phyloP scores from a whole-genome alignment of 2,329 filamentous ascomycete genomes.

The Apiospora kogelbergensis region DNA sequence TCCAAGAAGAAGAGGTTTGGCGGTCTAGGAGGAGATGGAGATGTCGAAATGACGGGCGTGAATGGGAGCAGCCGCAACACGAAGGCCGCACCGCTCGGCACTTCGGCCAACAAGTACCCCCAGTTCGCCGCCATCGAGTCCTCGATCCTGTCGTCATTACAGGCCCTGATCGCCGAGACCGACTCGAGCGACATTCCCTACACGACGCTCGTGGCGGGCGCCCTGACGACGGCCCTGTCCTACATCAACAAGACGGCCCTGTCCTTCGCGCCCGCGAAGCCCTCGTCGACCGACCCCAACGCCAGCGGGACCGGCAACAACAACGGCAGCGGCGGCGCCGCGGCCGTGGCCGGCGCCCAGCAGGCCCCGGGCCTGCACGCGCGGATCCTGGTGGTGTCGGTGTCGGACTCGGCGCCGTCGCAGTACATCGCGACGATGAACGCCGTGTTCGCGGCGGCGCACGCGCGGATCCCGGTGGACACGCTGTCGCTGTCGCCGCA shows the following conservation, averaged over 20 bases:
- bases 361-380: constrained; percentile 60
- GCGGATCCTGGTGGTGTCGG: constrained; percentile 86
- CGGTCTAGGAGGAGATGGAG: constrained; percentile 40
- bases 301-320: constrained; percentile 27
- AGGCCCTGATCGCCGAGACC: constrained; percentile 70
- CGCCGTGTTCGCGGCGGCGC: constrained; percentile 90
- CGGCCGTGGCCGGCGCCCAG: constrained; percentile 31
- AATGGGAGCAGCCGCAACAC: constrained; percentile 21
- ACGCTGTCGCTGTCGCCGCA: constrained; percentile 72
- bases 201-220: constrained; percentile 87
- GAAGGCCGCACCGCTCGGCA: constrained; percentile 28
- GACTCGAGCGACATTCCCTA: constrained; percentile 65
- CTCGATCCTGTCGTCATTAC: constrained; percentile 73
- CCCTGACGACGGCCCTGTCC: constrained; percentile 82
- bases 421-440: constrained; percentile 99
- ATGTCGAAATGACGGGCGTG: constrained; percentile 58
- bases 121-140: constrained; percentile 87
- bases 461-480: constrained; percentile 85
- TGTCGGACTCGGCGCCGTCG: constrained; percentile 79
- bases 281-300: constrained; percentile 32
- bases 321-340: constrained; percentile 19
- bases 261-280: constrained; percentile 58
- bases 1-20: not conserved
- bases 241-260: constrained; percentile 85
- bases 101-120: constrained; percentile 83